Conservation (phyloP, 2,329 filamentous ascomycete species). For the Arthrocladium fulminans region DNA sequence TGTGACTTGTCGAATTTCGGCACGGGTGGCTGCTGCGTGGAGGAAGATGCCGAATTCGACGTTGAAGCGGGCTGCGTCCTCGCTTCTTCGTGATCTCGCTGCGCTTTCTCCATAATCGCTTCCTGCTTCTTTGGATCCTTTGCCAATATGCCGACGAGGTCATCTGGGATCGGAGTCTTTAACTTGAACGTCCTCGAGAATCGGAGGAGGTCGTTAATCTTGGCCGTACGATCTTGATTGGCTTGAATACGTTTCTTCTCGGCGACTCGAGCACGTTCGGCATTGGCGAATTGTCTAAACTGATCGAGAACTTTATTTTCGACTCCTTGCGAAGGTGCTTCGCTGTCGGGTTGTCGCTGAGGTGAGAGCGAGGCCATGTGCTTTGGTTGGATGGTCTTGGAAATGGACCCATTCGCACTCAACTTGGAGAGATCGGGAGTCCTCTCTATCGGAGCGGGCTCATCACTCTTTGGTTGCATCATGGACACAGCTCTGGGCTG, state of each 20-base stretch:
- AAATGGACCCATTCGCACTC: slow-evolving; percentile 18
- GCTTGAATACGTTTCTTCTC: slow-evolving; percentile 49
- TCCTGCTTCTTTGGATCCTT: slow-evolving; percentile 94
- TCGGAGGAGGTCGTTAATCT: slow-evolving; percentile 87
- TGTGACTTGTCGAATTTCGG: slow-evolving; percentile 37
- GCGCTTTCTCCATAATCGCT: slow-evolving; percentile 81
- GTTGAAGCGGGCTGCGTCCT: slow-evolving; percentile 23
- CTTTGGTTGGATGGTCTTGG: slow-evolving; percentile 39
- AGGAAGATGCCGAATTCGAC: slow-evolving; percentile 38
- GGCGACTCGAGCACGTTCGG: slow-evolving; percentile 52
- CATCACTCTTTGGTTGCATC: slow-evolving; percentile 48
- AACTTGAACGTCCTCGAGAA: slow-evolving; percentile 94
- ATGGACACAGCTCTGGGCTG: slow-evolving; percentile 30
- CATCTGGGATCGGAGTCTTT: slow-evolving; percentile 79
- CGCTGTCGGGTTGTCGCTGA: slow-evolving; percentile 33
- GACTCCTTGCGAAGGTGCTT: slow-evolving; percentile 52
- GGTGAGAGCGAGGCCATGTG: slow-evolving; percentile 14
- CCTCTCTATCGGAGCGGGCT: slow-evolving; percentile 39
- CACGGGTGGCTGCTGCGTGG: slow-evolving; percentile 38
- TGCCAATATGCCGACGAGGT: slow-evolving; percentile 87
- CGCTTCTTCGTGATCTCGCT: slow-evolving; percentile 59
- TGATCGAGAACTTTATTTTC: slow-evolving; percentile 53
- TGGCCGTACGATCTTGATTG: slow-evolving; percentile 74
- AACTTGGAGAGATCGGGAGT: slow-evolving; percentile 3
- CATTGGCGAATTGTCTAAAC: slow-evolving; percentile 56